Evolutionary conservation across 1,284 basidiomycete species (phyloP).

Genomic region (Ustilago shanxiensis): DNA sequence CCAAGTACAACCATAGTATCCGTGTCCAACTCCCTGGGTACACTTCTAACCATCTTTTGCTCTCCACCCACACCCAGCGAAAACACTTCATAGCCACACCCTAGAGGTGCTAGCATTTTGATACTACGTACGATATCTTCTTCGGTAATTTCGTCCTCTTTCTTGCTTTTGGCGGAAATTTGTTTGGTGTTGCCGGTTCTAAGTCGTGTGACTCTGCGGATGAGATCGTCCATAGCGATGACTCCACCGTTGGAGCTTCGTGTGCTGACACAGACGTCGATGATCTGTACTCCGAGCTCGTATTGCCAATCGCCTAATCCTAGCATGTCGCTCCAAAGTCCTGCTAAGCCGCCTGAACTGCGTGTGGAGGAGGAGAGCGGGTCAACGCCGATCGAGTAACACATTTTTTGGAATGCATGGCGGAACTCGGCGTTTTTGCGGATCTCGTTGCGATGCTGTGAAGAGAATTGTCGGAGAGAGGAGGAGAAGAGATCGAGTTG

Average conservation of each 20-base stretch:
- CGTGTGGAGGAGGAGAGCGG: conserved; percentile 76
- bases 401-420: conserved; percentile 96
- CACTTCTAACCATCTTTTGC: conserved; percentile 71
- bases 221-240: conserved; percentile 87
- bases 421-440: conserved; percentile 86
- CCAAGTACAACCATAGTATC: conserved; percentile 70
- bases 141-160: conserved; percentile 74
- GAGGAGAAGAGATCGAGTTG: conserved; percentile 87
- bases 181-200: conserved; percentile 73
- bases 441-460: conserved; percentile 86
- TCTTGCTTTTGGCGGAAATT: not conserved
- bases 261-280: conserved; percentile 93
- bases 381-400: conserved; percentile 92
- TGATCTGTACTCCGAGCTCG: conserved; percentile 94
- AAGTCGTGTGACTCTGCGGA: conserved; percentile 81
- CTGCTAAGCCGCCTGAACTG: conserved; percentile 76
- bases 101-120: conserved; percentile 86
- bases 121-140: conserved; percentile 89
- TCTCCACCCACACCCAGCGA: conserved; percentile 73
- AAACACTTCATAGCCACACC: conserved; percentile 88
- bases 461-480: conserved; percentile 84
- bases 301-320: conserved; percentile 92
- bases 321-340: conserved; percentile 86
- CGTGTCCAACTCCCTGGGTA: conserved; percentile 70
- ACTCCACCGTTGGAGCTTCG: conserved; percentile 89